These are phyloP conservation scores for Triticum urartu DNA, from an alignment of 176 grass and related monocot genomes.

Conservation along the genomic window DNA sequence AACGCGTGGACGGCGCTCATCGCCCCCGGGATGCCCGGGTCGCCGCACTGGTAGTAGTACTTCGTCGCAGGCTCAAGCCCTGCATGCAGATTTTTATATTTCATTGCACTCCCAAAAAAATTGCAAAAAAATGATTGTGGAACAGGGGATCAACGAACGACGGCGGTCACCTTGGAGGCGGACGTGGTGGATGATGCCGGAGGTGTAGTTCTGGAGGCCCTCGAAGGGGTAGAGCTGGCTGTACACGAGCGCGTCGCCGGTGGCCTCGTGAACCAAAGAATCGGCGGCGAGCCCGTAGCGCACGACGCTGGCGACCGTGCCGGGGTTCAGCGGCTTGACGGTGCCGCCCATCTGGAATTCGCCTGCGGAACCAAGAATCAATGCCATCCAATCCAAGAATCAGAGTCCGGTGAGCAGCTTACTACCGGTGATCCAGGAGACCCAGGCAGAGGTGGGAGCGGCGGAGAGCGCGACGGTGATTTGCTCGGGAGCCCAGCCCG, in stretches of 20 bases:
- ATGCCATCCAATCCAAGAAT: neutral
- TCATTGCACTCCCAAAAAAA: neutral
- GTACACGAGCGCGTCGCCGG: conserved; percentile 68
- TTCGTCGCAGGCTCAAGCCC: conserved; percentile 50
- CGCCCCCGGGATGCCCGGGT: conserved; percentile 44
- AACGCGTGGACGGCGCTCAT: conserved; percentile 69
- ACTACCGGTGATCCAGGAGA: conserved; percentile 89
- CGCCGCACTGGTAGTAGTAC: conserved; percentile 82
- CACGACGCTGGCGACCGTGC: conserved; percentile 52
- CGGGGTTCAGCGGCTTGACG: conserved; percentile 53
- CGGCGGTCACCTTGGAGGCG: conserved; percentile 43
- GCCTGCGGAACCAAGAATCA: conserved; percentile 22
- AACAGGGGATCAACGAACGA: neutral
- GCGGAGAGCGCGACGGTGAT: conserved; percentile 74
- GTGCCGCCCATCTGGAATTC: conserved; percentile 65
- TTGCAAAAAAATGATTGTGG: neutral
- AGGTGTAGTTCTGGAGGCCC: conserved; percentile 83
- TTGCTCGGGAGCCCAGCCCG: conserved; percentile 72
- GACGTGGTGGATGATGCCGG: conserved; percentile 92
- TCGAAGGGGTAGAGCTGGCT: conserved; percentile 87
- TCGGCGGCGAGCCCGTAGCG: conserved; percentile 53
- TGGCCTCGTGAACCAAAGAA: conserved; percentile 38
- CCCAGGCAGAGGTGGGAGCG: conserved; percentile 61
- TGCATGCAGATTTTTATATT: neutral
- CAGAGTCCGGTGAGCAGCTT: neutral